Evolutionary conservation across 2,329 filamentous ascomycete genomes (phyloP), one percentile per base, ranked within the genome.

Genomic region (Exophiala viscosa): DNA sequence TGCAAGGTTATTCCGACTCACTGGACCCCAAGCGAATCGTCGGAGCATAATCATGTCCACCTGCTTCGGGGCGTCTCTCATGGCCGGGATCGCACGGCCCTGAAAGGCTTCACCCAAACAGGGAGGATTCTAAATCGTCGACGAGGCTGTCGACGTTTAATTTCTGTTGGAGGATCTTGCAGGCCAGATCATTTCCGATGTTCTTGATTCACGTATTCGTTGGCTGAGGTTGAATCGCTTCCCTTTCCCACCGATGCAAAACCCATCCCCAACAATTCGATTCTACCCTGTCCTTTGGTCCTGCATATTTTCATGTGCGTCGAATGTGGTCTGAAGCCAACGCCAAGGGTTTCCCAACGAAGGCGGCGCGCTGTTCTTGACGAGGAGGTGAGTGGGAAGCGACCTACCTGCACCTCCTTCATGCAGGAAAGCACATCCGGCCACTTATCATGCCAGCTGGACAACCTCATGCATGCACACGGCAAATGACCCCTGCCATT

Each of bases 141-240:
- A 51, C 50, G 48, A 57, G 54, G 54, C 54, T 57, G 47, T 45
- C 50, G 15, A 51, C n/a, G 38, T 20, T 46, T 17, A 34, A 38
- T 15, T n/a, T 47, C 9, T 32, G 9, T 15, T 31, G 17, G 43
- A 53, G 33, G 31, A 50, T 56, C 42, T 50, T 52, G 20, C 48
- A 46, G 20, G 32, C 48, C 31, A 40, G 44, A 46, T 45, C 41
- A 36, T 2, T 13, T 15, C 34, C 34, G 11, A 5, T 15, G 34
- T 15, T 36, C 32, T 13, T 36, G 34, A 35, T 28, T n/a, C 31
- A 11, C n/a, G 4, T n/a, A 33, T 17, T 35, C 43, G 14, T 45
- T 35, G 28, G 9, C n/a, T 32, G 28, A 39, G 9, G 34, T 15
- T 36, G 11, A 13, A 5, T 5, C 34, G 34, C 34, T 13, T 36